phyloP scores from a whole-genome alignment of 1,284 basidiomycete genomes.

The Sphaerobolus stellatus region DNA sequence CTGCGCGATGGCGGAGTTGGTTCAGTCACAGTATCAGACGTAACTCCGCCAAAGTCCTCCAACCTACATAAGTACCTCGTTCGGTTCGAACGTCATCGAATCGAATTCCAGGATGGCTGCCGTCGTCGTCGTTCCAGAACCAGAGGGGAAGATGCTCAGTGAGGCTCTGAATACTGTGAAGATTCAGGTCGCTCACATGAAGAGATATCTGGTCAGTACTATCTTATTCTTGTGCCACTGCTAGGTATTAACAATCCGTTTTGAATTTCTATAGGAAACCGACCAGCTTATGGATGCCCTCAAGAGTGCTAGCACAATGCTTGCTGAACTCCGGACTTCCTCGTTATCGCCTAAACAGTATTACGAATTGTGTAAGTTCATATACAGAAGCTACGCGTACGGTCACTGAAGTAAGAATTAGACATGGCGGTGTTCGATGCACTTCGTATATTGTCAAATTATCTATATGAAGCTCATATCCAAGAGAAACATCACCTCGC shows the following conservation, averaged over 20 bases:
- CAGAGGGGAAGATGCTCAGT: slow-evolving; percentile 79
- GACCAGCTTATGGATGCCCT: slow-evolving; percentile 97
- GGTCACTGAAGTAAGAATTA: slow-evolving; percentile 29
- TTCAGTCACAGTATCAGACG: no score
- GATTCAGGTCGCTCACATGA: slow-evolving; percentile 92
- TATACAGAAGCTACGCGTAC: neutral
- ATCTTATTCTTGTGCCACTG: slow-evolving; percentile 1
- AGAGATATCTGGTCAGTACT: slow-evolving; percentile 83
- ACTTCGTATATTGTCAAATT: slow-evolving; percentile 88
- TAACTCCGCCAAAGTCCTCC: no score
- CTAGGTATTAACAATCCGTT: neutral
- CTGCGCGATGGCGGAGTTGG: no score
- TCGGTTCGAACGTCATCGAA: no score
- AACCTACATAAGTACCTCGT: no score
- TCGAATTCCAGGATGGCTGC: no score
- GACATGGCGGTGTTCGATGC: slow-evolving; percentile 98
- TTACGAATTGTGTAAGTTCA: slow-evolving; percentile 85
- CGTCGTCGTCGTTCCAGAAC: slow-evolving; percentile 38
- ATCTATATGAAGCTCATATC: slow-evolving; percentile 90
- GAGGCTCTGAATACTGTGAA: slow-evolving; percentile 86
- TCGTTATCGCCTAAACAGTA: slow-evolving; percentile 94
- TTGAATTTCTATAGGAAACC: slow-evolving; percentile 56
- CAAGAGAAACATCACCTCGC: slow-evolving; percentile 89
- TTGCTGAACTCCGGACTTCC: slow-evolving; percentile 89
- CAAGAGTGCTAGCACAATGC: slow-evolving; percentile 93